Evolutionary conservation across 2,329 filamentous ascomycete species (phyloP).

Genomic region (Colletotrichum horii): DNA sequence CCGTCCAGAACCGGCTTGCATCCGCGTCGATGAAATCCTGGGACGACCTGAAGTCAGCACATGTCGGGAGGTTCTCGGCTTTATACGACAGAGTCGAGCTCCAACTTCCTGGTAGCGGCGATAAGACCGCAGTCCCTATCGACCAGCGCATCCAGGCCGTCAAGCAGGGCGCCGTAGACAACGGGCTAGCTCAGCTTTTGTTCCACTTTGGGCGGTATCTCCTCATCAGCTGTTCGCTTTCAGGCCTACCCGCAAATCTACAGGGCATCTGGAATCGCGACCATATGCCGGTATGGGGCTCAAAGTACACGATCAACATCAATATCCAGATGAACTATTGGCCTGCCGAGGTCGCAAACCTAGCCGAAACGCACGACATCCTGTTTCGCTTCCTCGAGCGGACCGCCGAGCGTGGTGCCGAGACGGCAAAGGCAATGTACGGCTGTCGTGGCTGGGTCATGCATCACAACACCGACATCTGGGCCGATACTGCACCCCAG

Average conservation of each 20-base stretch:
- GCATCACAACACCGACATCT: slow-evolving; percentile 45
- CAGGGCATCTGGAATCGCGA: slow-evolving; percentile 51
- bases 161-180: neutral
- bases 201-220: neutral
- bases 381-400: slow-evolving; percentile 48
- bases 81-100: neutral
- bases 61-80: neutral
- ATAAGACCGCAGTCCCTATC: neutral
- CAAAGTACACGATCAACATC: slow-evolving; percentile 57
- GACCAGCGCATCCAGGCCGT: neutral
- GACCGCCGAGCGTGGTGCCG: slow-evolving; percentile 35
- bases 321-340: slow-evolving; percentile 56
- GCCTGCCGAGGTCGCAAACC: neutral
- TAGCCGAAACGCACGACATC: slow-evolving; percentile 23
- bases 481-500: slow-evolving; percentile 29
- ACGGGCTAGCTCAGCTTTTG: neutral
- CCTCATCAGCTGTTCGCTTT: neutral
- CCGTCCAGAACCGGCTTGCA: neutral
- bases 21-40: neutral
- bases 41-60: neutral
- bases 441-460: slow-evolving; percentile 38
- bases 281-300: slow-evolving; percentile 50
- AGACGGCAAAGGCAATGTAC: slow-evolving; percentile 39
- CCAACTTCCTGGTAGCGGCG: neutral
- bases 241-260: slow-evolving; percentile 23